Percentiles rank a stretch among this genome's conserved stretches.
Conservation (phyloP, 2,329 filamentous ascomycete species). For the Stachybotrys elegans region DNA sequence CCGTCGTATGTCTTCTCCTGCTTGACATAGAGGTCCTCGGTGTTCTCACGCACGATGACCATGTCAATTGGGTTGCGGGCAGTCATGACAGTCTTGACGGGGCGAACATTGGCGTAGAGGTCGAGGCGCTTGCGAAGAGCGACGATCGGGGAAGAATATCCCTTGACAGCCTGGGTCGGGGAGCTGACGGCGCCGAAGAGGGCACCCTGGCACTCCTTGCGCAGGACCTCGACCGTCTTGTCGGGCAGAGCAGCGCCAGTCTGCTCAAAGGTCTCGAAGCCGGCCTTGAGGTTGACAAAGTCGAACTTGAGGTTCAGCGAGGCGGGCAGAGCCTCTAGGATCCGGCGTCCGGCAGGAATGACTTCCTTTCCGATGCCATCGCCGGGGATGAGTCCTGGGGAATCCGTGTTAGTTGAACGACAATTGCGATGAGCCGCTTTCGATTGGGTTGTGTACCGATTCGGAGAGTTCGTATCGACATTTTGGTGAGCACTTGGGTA, state of each 20-base stretch:
- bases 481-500: constrained; percentile 14
- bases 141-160: constrained; percentile 95
- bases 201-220: constrained; percentile 88
- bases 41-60: constrained; percentile 98
- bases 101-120: constrained; percentile 95
- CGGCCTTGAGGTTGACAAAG: constrained; percentile 88
- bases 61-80: constrained; percentile 75
- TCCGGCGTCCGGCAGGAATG: constrained; percentile 85
- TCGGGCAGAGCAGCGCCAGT: constrained; percentile 86
- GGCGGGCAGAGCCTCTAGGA: constrained; percentile 89
- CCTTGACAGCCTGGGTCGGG: constrained; percentile 81
- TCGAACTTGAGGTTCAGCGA: constrained; percentile 90
- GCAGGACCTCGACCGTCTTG: constrained; percentile 82
- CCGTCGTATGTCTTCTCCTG: constrained; percentile 81
- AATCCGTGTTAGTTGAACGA: no score
- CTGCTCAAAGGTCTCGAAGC: constrained; percentile 88
- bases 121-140: constrained; percentile 92
- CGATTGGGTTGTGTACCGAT: constrained; percentile 26
- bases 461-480: constrained; percentile 37
- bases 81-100: constrained; percentile 77
- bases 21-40: constrained; percentile 97
- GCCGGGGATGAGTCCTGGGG: constrained; percentile 89
- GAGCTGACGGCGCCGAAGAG: constrained; percentile 96
- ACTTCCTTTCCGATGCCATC: constrained; percentile 99
- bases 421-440: neutral